Conservation (phyloP, 176 grass and related monocot genomes). For the Hordeum vulgare region DNA sequence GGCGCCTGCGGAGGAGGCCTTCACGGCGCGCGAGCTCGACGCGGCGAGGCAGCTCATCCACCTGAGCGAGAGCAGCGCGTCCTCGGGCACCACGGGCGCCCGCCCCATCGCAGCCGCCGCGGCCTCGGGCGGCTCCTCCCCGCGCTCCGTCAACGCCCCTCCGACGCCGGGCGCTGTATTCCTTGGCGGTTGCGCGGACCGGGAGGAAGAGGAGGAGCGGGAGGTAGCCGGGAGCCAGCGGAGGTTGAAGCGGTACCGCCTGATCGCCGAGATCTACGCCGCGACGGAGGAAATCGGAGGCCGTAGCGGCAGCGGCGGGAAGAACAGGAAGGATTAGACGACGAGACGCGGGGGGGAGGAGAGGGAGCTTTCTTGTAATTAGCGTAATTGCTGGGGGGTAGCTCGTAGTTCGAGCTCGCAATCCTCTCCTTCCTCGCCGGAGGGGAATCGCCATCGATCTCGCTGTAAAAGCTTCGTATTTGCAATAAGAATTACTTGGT, state of each 20-base stretch:
- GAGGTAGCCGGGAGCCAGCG: constrained; percentile 21
- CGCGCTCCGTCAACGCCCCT: constrained; percentile 28
- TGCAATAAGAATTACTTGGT: constrained; percentile 21
- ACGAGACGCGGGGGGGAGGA: constrained; percentile 1
- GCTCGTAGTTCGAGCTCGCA: background rate
- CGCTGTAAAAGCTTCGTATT: background rate
- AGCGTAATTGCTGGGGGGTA: constrained; percentile 23
- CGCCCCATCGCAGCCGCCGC: background rate
- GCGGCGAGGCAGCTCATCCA: constrained; percentile 34
- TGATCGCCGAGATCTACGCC: constrained; percentile 51
- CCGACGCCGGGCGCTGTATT: background rate
- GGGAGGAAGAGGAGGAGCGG: constrained; percentile 15
- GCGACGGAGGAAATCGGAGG: constrained; percentile 16
- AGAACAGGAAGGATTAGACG: constrained; percentile 19
- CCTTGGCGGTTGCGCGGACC: background rate
- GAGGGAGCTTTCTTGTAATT: constrained; percentile 23
- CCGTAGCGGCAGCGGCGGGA: background rate
- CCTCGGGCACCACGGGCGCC: background rate
- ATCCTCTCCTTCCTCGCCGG: background rate
- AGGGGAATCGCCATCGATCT: background rate
- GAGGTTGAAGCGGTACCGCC: constrained; percentile 35
- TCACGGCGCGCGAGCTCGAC: constrained; percentile 41
- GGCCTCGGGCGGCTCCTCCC: constrained; percentile 11
- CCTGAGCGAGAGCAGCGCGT: constrained; percentile 39
- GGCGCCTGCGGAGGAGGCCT: background rate